Conservation (phyloP, 306 rosid species). For the Mucuna pruriens region DNA sequence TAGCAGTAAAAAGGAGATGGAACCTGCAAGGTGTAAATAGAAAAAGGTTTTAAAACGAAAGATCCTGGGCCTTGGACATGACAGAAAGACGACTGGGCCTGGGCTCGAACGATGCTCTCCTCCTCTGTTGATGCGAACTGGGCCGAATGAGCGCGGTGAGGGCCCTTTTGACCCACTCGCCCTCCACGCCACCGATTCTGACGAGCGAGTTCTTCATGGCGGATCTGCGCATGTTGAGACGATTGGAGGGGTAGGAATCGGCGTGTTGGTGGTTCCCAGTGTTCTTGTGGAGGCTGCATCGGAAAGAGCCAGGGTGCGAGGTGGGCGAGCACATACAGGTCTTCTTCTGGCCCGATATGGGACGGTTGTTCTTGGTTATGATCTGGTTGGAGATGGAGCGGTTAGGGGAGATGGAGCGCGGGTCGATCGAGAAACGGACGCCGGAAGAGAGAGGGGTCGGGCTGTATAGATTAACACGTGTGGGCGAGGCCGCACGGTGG, state of each 20-base stretch:
- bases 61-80: conserved; percentile 63
- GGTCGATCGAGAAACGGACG: conserved; percentile 78
- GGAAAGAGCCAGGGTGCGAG: conserved; percentile 86
- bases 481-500: conserved; percentile 80
- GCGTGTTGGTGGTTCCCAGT: conserved; percentile 7
- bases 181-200: conserved; percentile 91
- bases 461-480: conserved; percentile 74
- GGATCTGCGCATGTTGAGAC: conserved; percentile 90
- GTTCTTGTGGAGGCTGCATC: conserved; percentile 89
- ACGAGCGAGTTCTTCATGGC: conserved; percentile 97
- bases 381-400: conserved; percentile 68
- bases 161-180: conserved; percentile 93
- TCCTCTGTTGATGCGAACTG: conserved; percentile 83
- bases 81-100: conserved; percentile 78
- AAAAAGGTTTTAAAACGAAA: conserved; percentile 32
- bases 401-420: conserved; percentile 80
- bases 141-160: conserved; percentile 87
- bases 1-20: conserved; percentile 42
- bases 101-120: conserved; percentile 73
- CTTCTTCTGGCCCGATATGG: conserved; percentile 63
- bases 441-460: conserved; percentile 51
- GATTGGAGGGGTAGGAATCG: conserved; percentile 56
- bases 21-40: conserved; percentile 44
- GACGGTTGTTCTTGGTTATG: conserved; percentile 58
- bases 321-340: conserved; percentile 97